Percentiles rank a stretch among this genome's conserved stretches.
Conservation (phyloP, 306 rosid species). For the Vicia villosa region DNA sequence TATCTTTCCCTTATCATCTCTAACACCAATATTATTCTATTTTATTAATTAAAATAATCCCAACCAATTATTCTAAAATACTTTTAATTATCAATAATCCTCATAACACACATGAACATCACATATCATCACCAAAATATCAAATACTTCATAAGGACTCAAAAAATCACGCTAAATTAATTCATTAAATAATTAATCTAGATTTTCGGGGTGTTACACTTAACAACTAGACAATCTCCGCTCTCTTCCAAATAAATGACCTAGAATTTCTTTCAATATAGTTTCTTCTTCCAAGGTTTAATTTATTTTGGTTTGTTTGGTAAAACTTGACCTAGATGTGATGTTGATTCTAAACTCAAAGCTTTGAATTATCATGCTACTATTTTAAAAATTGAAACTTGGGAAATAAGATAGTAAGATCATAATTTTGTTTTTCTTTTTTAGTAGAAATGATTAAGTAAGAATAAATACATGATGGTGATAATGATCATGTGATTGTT, state of each 20-base stretch:
- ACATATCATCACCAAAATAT: no score
- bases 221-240: conserved; percentile 47
- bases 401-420: conserved; percentile 57
- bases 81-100: no score
- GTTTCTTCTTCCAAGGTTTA: conserved; percentile 9
- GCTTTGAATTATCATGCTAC: conserved; percentile 78
- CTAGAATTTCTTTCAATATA: conserved; percentile 44
- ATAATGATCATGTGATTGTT: conserved; percentile 15
- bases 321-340: no score
- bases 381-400: conserved; percentile 65
- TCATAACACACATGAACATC: no score
- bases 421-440: background rate
- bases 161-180: no score
- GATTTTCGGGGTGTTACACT: no score
- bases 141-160: no score
- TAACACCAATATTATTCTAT: no score
- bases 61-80: no score
- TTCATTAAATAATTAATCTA: no score
- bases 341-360: conserved; percentile 62
- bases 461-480: background rate
- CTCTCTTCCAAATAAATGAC: conserved; percentile 51
- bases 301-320: background rate
- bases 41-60: no score
- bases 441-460: background rate
- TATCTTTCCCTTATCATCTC: no score